phyloP scores from a whole-genome alignment of 139 green algal genomes.

The Raphidocelis subcapitata region DNA sequence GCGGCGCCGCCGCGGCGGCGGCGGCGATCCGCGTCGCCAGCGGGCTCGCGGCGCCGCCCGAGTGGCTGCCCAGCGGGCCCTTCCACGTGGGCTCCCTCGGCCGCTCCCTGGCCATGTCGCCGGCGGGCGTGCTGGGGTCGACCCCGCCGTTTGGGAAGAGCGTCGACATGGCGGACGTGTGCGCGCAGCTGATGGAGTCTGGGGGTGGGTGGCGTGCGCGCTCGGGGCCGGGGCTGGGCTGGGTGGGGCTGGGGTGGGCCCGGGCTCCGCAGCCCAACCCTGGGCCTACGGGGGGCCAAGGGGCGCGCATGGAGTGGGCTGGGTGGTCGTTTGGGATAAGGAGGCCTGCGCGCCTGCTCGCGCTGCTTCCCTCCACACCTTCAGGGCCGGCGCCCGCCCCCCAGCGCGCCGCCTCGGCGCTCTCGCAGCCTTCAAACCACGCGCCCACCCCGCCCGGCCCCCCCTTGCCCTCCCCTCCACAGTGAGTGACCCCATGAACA shows the following conservation, averaged over 20 bases:
- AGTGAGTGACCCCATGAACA: constrained; percentile 29
- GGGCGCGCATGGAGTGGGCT: neutral
- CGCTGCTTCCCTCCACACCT: neutral
- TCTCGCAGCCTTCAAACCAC: neutral
- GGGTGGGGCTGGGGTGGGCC: neutral
- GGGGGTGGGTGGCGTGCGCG: constrained; percentile 16
- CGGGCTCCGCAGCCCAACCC: neutral
- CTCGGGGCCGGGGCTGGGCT: neutral
- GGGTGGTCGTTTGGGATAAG: neutral
- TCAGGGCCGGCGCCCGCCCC: neutral
- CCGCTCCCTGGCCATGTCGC: constrained; percentile 12
- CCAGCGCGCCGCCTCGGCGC: neutral
- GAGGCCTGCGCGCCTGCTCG: neutral
- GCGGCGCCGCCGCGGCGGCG: too few species aligned
- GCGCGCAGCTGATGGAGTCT: constrained; percentile 63
- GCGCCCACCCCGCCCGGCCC: neutral
- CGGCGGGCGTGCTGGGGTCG: constrained; percentile 6
- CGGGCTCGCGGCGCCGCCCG: constrained; percentile 24
- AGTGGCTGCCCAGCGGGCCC: constrained; percentile 51
- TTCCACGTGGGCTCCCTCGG: constrained; percentile 35
- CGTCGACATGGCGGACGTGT: constrained; percentile 84
- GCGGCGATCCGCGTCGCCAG: too few species aligned
- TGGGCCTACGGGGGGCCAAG: neutral
- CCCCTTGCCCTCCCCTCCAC: neutral
- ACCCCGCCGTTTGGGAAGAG: constrained; percentile 58